These are phyloP conservation scores for Myxozyma monticola DNA, from an alignment of 805 yeast species.

Conservation along the genomic window DNA sequence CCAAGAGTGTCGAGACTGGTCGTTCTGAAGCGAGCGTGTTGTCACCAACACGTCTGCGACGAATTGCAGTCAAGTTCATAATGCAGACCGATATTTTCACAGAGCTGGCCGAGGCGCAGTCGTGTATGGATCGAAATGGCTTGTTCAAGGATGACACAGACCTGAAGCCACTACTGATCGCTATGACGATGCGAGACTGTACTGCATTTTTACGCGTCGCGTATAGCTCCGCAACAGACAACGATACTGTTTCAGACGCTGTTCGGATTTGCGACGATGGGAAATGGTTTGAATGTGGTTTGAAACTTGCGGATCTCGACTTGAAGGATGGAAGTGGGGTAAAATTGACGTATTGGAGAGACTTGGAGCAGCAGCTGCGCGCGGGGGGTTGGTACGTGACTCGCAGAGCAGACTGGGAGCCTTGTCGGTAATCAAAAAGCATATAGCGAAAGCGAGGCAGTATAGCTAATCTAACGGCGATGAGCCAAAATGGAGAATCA, in stretches of 20 bases:
- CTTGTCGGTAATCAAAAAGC: too few relatives aligned
- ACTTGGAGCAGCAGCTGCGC: constrained; percentile 39
- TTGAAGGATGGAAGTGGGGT: constrained; percentile 26
- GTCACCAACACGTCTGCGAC: constrained; percentile 24
- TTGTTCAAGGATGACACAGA: constrained; percentile 18
- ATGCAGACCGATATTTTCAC: constrained; percentile 26
- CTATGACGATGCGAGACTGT: constrained; percentile 61
- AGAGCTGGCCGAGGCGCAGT: constrained; percentile 33
- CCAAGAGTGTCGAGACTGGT: background rate
- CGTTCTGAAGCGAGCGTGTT: background rate
- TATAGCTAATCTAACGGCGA: too few relatives aligned
- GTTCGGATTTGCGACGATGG: too few relatives aligned
- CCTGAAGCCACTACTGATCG: constrained; percentile 41
- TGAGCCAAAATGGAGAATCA: too few relatives aligned
- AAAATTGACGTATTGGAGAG: constrained; percentile 51
- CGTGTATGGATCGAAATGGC: constrained; percentile 21
- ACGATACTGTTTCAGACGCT: too few relatives aligned
- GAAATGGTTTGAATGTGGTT: constrained; percentile 39
- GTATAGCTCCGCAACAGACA: too few relatives aligned
- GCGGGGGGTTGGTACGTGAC: constrained; percentile 30
- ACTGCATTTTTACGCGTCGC: constrained; percentile 50
- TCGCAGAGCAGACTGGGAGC: too few relatives aligned
- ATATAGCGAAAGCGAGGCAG: too few relatives aligned
- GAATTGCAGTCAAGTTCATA: constrained; percentile 26
- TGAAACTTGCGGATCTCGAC: constrained; percentile 41